Evolutionary conservation across 495 filamentous ascomycete species (phyloP).

Genomic region (Thozetella sp.): DNA sequence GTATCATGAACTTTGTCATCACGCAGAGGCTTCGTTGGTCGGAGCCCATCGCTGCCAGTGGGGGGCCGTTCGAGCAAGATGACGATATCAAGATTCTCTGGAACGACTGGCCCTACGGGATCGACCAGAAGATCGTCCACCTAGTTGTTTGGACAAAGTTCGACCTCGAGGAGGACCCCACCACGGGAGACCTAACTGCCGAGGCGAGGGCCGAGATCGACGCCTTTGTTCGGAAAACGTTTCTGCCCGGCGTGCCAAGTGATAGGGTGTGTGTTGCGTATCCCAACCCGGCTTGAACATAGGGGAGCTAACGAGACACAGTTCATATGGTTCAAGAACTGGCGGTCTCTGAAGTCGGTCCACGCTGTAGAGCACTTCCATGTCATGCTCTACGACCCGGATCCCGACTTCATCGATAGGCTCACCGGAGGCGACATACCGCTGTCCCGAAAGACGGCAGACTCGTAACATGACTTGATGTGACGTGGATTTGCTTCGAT

Average conservation of each 20-base stretch:
- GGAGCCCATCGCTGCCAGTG: conserved; percentile 30
- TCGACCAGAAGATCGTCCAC: conserved; percentile 76
- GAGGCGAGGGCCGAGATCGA: conserved; percentile 66
- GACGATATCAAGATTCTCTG: conserved; percentile 75
- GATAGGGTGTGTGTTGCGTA: conserved; percentile 38
- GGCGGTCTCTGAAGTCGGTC: conserved; percentile 77
- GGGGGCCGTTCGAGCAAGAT: conserved; percentile 40
- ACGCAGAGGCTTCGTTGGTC: conserved; percentile 67
- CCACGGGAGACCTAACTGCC: conserved; percentile 66
- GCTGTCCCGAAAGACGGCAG: conserved; percentile 26
- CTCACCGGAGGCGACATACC: conserved; percentile 78
- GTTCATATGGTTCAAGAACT: conserved; percentile 92
- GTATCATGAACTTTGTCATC: conserved; percentile 74
- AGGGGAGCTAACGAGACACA: conserved; percentile 21
- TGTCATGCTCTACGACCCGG: conserved; percentile 81
- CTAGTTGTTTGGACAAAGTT: conserved; percentile 94
- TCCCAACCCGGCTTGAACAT: not conserved
- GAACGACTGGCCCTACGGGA: conserved; percentile 92
- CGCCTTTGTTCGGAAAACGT: conserved; percentile 64
- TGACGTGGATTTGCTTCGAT: no score
- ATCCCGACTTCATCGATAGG: conserved; percentile 65
- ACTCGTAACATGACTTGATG: not conserved
- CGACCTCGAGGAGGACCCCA: conserved; percentile 59
- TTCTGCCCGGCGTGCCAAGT: conserved; percentile 43
- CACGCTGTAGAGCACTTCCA: conserved; percentile 94